Percentiles rank a stretch among this genome's conserved stretches.
Evolutionary conservation across 1,139 yeast species (phyloP).

Genomic region (Yamadazyma diddensiae): DNA sequence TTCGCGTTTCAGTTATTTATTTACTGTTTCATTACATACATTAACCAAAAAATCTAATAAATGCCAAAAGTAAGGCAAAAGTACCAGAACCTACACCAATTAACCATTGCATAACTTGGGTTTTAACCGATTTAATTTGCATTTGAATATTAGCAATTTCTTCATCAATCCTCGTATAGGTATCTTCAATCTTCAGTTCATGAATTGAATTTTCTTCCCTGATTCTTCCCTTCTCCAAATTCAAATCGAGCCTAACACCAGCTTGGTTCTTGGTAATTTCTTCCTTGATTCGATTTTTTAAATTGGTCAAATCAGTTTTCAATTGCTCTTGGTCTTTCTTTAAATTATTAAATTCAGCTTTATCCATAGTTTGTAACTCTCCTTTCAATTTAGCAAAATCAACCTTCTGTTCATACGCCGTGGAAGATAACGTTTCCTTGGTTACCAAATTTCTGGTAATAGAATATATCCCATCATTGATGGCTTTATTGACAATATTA

Average conservation of each 20-base stretch:
- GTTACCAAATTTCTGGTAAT: constrained; percentile 76
- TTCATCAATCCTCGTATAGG: constrained; percentile 92
- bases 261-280: constrained; percentile 91
- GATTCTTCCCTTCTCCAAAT: constrained; percentile 91
- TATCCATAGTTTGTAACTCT: constrained; percentile 84
- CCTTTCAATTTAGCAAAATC: constrained; percentile 94
- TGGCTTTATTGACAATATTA: constrained; percentile 67
- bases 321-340: constrained; percentile 87
- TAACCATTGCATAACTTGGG: constrained; percentile 97
- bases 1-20: neutral
- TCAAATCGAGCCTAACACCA: constrained; percentile 83
- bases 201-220: constrained; percentile 91
- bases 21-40: constrained; percentile 3
- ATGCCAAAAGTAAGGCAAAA: constrained; percentile 87
- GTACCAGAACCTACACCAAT: constrained; percentile 99
- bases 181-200: constrained; percentile 90
- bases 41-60: constrained; percentile 76
- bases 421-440: constrained; percentile 74
- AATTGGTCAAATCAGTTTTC: constrained; percentile 79
- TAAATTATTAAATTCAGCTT: constrained; percentile 76
- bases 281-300: constrained; percentile 81
- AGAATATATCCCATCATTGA: constrained; percentile 77
- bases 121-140: constrained; percentile 90
- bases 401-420: constrained; percentile 93
- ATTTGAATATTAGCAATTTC: constrained; percentile 92